Evolutionary conservation across 2,329 filamentous ascomycete species (phyloP), one percentile per base, ranked within the genome.

Genomic region (Neonectria hederae): DNA sequence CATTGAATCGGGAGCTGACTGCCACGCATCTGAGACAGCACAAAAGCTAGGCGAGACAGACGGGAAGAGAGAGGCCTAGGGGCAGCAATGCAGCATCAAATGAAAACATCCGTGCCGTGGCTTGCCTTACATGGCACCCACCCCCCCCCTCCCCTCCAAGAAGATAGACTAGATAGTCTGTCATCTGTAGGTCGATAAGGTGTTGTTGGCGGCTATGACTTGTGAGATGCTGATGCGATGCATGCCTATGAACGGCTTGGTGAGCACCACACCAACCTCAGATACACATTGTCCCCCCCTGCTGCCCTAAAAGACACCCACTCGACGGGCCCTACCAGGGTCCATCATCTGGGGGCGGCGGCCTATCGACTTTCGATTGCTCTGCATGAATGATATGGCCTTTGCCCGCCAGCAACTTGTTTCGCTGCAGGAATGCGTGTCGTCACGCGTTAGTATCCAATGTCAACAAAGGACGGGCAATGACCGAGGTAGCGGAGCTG

Each of bases 1-100:
- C 66, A 72, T 62, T 71, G 66, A 66, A 69, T 69, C 57, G 59
- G 65, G 72, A 71, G 70, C 60, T 60, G 59, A 58, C 62, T 63
- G 67, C 43, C 57, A 57, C 62, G 32, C 54, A 64, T 72, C 65
- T 71, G 62, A 66, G 64, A 66, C 62, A 67, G 11, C 43, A 59
- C 42, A 59, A 56, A 48, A 45, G 46, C 53, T 55, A 35, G 58
- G 42, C 55, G 58, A 69, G 59, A 54, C 58, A 54, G 57, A 65
- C 62, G 62, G 59, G 65, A 72, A 66, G 64, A 55, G 51, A 26
- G 35, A 38, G 17, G 5, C 35, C 35, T 13, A 6, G 14, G 35
- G 14, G 17, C 35, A n/a, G 35, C 14, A 38, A 38, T n/a, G 54
- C 54, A 54, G 24, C 22, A 57, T 57, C 45, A n/a, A 26, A 30